Percentiles rank a stretch among this genome's conserved stretches.
phyloP scores from a whole-genome alignment of 169 alveolate species.

The Cryptosporidium bovis region DNA sequence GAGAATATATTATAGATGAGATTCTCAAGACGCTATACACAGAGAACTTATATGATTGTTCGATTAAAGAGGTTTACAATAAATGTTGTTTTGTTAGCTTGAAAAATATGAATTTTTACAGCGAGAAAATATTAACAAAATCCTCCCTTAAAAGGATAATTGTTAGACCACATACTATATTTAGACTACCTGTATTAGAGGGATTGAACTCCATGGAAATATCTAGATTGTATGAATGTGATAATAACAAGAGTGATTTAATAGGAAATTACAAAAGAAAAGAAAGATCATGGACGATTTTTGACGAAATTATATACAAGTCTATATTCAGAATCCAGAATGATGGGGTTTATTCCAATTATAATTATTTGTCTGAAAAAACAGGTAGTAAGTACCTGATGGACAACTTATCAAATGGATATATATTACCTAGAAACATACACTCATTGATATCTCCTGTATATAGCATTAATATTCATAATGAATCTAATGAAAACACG shows the following conservation, averaged over 20 bases:
- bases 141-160: conserved; percentile 33
- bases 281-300: conserved; percentile 8
- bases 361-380: background rate
- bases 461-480: conserved; percentile 20
- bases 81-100: conserved; percentile 8
- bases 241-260: background rate
- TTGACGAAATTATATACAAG: conserved; percentile 44
- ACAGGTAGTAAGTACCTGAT: background rate
- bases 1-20: conserved; percentile 58
- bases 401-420: conserved; percentile 55
- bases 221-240: background rate
- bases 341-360: background rate
- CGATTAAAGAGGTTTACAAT: conserved; percentile 14
- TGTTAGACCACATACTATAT: conserved; percentile 3
- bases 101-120: conserved; percentile 32
- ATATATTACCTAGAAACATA: conserved; percentile 44
- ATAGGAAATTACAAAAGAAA: too few relatives aligned
- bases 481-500: background rate
- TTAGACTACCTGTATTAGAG: conserved; percentile 54
- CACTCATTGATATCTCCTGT: conserved; percentile 43
- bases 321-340: conserved; percentile 38
- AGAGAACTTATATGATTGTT: background rate
- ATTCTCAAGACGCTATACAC: conserved; percentile 24
- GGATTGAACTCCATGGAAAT: too few relatives aligned
- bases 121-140: conserved; percentile 17